Base-by-base conservation (phyloP, 106 monocot species). In the Allium cepa region DNA sequence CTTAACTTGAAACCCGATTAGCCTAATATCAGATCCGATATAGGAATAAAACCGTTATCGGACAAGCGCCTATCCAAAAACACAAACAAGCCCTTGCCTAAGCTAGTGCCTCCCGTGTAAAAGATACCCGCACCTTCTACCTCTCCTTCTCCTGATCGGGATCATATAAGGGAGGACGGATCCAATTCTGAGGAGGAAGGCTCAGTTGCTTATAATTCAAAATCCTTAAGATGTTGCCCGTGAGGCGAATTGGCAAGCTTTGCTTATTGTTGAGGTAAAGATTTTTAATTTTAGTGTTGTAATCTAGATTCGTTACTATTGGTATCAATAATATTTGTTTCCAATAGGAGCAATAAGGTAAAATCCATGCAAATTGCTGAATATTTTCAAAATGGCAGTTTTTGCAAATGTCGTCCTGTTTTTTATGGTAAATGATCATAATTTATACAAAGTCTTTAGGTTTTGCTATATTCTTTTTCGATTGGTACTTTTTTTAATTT, bases 41-140 rank as follows among this genome's bases (percentile, higher is more conserved):
- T 87, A 84, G 77, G 70, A 64, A 91, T 84, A 76, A 84, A 87
- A 59, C 76, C 73, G 52, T 76, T 85, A 46, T 87, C 92, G 17
- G 92, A 92, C 15, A 58, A 28, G 10, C 45, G 48, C 45, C 22
- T 47, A 56, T 12, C 56, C 66, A 26, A 9, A 70, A 57, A 49
- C 79, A 77, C 69, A 47, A 46, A 72, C 17, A 50, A 26, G 3
- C 78, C 47, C 78, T 63, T 17, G 13, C 84, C 80, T 14, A 64
- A 73, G 1, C 63, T 67, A 57, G 71, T 75, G 7, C 89, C 81
- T 17, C 58, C 72, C 14, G 60, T 45, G 8, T 60, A 49, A 8
- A 59, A 8, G 64, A 11, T 67, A 12, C 49, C 26, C 22, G 49
- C 50, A 11, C 67, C 67, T 8, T 16, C 68, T 8, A 10, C 0